These are phyloP conservation scores for Nemania serpens DNA, from an alignment of 2,329 filamentous ascomycete genomes.

Conservation along the genomic window DNA sequence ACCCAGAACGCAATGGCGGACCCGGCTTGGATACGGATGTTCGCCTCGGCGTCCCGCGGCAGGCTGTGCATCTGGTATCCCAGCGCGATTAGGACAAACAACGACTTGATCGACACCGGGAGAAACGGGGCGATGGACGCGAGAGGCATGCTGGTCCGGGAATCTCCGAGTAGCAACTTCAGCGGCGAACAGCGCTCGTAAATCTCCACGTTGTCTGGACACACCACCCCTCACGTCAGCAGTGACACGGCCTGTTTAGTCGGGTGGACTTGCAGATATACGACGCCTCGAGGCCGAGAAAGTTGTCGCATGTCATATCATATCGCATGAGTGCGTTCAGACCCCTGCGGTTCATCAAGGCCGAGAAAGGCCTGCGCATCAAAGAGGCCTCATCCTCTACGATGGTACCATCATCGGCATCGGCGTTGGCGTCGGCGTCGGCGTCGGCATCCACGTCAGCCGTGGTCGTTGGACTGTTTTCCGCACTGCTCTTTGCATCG, in stretches of 20 bases:
- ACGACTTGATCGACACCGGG: conserved; percentile 25
- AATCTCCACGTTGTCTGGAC: conserved; percentile 41
- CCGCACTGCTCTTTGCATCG: neutral
- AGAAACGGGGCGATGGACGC: conserved; percentile 19
- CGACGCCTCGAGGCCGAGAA: conserved; percentile 34
- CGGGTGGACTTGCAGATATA: conserved; percentile 40
- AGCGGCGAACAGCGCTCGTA: conserved; percentile 34
- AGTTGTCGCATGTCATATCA: conserved; percentile 30
- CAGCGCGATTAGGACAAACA: conserved; percentile 32
- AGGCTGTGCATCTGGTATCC: conserved; percentile 29
- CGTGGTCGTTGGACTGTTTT: neutral
- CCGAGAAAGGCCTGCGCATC: neutral
- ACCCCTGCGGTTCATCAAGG: neutral
- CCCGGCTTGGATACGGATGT: conserved; percentile 8
- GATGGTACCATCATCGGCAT: neutral
- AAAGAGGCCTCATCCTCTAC: neutral
- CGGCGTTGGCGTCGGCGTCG: no score
- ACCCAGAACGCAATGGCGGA: conserved; percentile 36
- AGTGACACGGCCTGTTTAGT: neutral
- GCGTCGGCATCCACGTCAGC: neutral
- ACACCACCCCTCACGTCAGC: no score
- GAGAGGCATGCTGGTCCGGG: conserved; percentile 19
- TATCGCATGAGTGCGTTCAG: conserved; percentile 26
- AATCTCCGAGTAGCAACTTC: conserved; percentile 19
- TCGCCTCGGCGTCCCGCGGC: conserved; percentile 11